Evolutionary conservation across 2,329 filamentous ascomycete genomes (phyloP).

Genomic region (Knufia fluminis): DNA sequence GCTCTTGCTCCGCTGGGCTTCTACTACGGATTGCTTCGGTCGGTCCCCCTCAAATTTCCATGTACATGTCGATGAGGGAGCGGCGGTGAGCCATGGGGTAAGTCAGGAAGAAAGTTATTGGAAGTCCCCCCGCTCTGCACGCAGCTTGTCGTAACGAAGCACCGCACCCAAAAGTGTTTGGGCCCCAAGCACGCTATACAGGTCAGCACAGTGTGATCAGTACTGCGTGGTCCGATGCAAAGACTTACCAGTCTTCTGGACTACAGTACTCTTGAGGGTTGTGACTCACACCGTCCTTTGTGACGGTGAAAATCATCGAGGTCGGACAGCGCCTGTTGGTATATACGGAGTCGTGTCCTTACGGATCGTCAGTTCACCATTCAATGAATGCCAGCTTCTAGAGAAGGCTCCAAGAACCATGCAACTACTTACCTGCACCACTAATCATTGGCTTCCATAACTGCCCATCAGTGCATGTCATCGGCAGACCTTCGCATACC

Average conservation of each 20-base stretch:
- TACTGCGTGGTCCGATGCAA: neutral
- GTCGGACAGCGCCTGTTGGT: constrained; percentile 52
- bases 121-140: constrained; percentile 6
- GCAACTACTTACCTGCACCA: constrained; percentile 37
- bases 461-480: constrained; percentile 31
- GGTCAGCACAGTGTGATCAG: constrained; percentile 7
- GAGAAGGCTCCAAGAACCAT: neutral
- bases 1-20: too few species aligned
- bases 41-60: too few species aligned
- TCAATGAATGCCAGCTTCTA: neutral
- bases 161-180: constrained; percentile 22
- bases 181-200: constrained; percentile 25
- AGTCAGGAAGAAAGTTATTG: neutral
- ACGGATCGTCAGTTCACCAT: neutral
- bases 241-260: constrained; percentile 43
- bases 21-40: too few species aligned
- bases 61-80: too few species aligned
- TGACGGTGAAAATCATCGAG: constrained; percentile 61
- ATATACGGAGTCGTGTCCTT: constrained; percentile 55
- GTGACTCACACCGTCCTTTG: constrained; percentile 54
- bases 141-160: constrained; percentile 36
- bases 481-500: constrained; percentile 37
- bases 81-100: neutral
- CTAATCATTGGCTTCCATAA: constrained; percentile 46
- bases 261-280: constrained; percentile 55